Percentiles rank a stretch among this genome's conserved stretches.
phyloP scores from a whole-genome alignment of 441 rosid genomes.

The Gossypium davidsonii region DNA sequence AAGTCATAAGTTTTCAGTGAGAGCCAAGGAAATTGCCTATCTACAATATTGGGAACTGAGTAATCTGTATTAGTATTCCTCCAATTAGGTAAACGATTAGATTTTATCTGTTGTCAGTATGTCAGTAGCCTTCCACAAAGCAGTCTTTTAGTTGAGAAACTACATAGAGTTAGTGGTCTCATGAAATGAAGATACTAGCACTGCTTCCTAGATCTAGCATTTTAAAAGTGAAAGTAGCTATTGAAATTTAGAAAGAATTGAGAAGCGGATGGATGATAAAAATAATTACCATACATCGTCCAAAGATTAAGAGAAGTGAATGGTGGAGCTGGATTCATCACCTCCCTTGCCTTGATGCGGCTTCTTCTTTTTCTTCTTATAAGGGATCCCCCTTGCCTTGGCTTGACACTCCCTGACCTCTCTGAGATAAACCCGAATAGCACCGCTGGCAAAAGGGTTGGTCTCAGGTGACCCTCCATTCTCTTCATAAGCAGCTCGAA shows the following conservation, averaged over 20 bases:
- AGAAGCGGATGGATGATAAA: neutral
- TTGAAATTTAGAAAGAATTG: neutral
- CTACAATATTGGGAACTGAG: neutral
- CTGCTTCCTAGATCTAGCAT: neutral
- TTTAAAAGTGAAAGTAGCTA: neutral
- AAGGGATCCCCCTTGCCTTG: conserved; percentile 68
- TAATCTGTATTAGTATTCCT: neutral
- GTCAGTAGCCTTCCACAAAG: neutral
- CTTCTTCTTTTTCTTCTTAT: conserved; percentile 67
- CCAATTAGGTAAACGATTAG: neutral
- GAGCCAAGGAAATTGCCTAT: neutral
- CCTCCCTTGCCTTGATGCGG: conserved; percentile 27
- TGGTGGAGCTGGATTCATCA: conserved; percentile 44
- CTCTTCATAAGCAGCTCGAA: conserved; percentile 73
- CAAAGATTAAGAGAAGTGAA: conserved; percentile 47
- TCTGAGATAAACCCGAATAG: conserved; percentile 56
- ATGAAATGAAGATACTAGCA: neutral
- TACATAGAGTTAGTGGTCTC: neutral
- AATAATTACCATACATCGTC: conserved; percentile 21
- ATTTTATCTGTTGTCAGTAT: neutral
- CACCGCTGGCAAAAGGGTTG: conserved; percentile 64
- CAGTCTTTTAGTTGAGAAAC: neutral
- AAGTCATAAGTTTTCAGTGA: neutral
- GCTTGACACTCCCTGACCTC: conserved; percentile 70
- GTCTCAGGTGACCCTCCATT: conserved; percentile 64